Evolutionary conservation across 371 early-diverging fungal genomes (phyloP), one percentile per base, ranked within the genome.

Genomic region (Parasitella parasitica): DNA sequence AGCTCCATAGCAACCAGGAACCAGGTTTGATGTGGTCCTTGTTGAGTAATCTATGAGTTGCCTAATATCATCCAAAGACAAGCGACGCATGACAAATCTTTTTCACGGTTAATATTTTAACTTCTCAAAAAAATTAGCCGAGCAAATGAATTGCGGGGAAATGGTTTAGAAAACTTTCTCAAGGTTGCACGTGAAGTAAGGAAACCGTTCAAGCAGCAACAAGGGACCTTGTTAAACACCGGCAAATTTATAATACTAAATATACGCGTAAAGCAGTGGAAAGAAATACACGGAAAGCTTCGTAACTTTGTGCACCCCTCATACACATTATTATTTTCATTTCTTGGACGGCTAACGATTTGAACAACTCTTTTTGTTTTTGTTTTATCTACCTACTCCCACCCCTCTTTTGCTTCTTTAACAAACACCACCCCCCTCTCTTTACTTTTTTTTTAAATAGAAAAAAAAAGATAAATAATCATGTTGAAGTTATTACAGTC

Each of bases 401-500:
- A n/a, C 53, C 34, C 32, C 61, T 34, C 38, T 64, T 46, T 46
- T 46, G n/a, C 46, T 46, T 46, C 50, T 50, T 30, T 30, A 52
- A 56, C 37, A 24, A 66, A 50, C 27, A 58, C 37, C 46, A 54
- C 64, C 59, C 64, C 70, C 66, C 56, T 56, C 63, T 65, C 53
- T 46, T 57, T 53, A 52, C 39, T 39, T 46, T 39, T 58, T 53
- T 35, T 41, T 24, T 24, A 35, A 51, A 37, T 20, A 9, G 11
- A 7, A 24, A 38, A 37, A 3, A 32, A 30, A 36, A 34, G 18
- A 41, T 58, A 39, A 58, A 46, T 43, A 46, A 46, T 53, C 16
- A 71, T 71, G 71, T 66, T 71, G 71, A 71, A 66, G 61, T 60
- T 71, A 24, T 61, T 71, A 50, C 66, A 71, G 56, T 66, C 66